Base-by-base conservation (phyloP, 768 basidiomycete genomes). In the Phylloporus arenicola region DNA sequence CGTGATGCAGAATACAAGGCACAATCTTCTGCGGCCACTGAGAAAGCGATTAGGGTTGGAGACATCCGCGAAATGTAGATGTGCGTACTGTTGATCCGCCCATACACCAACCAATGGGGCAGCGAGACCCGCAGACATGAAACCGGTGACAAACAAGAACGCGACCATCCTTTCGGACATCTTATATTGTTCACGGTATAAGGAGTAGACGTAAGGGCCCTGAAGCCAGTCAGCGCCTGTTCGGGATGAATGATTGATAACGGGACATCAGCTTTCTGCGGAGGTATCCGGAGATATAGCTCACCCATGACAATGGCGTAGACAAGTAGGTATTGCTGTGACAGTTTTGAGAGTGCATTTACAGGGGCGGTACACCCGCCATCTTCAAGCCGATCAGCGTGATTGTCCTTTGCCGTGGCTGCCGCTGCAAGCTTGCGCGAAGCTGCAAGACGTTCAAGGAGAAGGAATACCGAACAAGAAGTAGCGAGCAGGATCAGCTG, bases 151-250 rank as follows among this genome's bases (percentile, higher is more conserved):
- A 58, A 88, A 89, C 44, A 89, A 72, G 30, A 84, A 59, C 2
- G 86, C 85, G 6, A 89, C 83, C 20, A 78, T 63, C 30, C 81
- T 68, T 62, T 86, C 84, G 0, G 83, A 70, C 59, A 82, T 80
- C 10, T 59, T 66, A 53, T 86, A 85, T 58, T 87, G 83, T 38
- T 86, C 83, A 41, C 74, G 72, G 62, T 88, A 89, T 0, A 88
- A 68, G 14, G 85, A 84, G 57, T 87, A 89, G 0, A 88, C 73
- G 58, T 88, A 88, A 14, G 87, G 87, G 0, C 87, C 87, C 64
- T 88, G 85, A 13, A 88, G 72, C 85, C 86, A 87, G 64, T 88
- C 85, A 34, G 85, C 83, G 50, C 80, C 85, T 86, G 57, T 33
- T 43, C 31, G 13, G 29, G 25, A 38, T 13, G 33, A 19, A 25